Evolutionary conservation across 225 moss, liverwort and hornwort species (phyloP), one percentile per base, ranked within the genome.

Genomic region (Polytrichum commune): DNA sequence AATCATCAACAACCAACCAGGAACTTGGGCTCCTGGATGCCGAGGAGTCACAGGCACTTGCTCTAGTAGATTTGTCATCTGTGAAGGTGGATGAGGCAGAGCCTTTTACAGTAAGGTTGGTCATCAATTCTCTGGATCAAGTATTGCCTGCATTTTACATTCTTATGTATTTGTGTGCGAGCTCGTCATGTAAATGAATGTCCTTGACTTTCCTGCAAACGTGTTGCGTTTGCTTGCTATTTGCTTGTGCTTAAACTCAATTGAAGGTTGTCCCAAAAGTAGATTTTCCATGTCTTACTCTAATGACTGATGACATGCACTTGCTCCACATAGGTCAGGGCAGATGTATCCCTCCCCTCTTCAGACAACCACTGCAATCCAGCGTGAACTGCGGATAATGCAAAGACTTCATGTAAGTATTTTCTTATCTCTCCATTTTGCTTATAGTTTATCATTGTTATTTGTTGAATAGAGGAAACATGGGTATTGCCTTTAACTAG

Each of bases 351-450:
- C 88, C 56, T 75, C 68, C 54, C 84, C 82, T 55, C 78, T 82
- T 25, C 78, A 88, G 70, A 87, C 92, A 54, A 94, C 94, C 67
- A 97, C 95, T 29, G 85, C 92, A 68, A 88, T 89, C 69, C 92
- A 88, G 72, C 90, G 97, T 70, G 97, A 94, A 74, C 83, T 86
- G 64, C 97, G 94, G 62, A 91, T 97, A 27, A 72, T 94, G 89
- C 89, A 87, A 80, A 91, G 92, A 82, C 86, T 97, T 81, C 88
- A 86, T 86, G 96, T 96, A 66, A 80, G 22, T 55, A 58, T 58
- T 58, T 26, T 58, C 20, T 24, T 20, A 13, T 46, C 13, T 16
- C 46, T 46, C 46, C 46, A 46, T 46, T 13, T 46, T 46, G 3
- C 46, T 46, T 38, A 2, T 38, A 38, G 10, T 13, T 46, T 46